Conservation (phyloP, 371 early-diverging fungal species). For the Mortierella sp. region DNA sequence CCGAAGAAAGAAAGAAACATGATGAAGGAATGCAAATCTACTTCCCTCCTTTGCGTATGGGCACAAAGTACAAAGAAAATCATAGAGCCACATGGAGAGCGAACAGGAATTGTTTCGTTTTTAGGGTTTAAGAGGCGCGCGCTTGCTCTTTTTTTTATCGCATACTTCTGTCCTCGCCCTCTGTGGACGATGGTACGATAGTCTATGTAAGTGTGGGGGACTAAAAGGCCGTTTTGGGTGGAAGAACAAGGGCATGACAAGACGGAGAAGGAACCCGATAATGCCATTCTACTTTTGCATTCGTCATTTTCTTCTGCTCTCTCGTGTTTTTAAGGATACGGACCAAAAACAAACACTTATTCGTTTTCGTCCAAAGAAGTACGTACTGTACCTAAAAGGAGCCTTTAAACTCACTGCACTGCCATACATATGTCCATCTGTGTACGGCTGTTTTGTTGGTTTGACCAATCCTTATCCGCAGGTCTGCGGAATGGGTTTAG, state of each 20-base stretch:
- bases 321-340: background rate
- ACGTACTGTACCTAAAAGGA: no score
- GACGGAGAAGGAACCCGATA: background rate
- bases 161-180: background rate
- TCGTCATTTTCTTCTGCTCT: conserved; percentile 5
- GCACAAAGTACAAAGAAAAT: background rate
- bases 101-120: background rate
- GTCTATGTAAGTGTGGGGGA: background rate
- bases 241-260: background rate
- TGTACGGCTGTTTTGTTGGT: no score
- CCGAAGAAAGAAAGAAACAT: no score
- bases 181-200: no score
- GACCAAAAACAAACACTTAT: background rate
- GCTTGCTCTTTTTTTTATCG: background rate
- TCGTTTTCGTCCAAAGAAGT: no score
- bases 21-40: no score
- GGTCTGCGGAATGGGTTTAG: no score
- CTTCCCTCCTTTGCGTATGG: background rate
- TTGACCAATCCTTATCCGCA: no score
- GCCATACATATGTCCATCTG: no score
- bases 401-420: no score
- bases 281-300: conserved; percentile 8
- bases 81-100: background rate
- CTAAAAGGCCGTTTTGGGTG: background rate
- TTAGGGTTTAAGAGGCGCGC: background rate